These are phyloP conservation scores for Zasmidium angulare DNA, from an alignment of 2,329 filamentous ascomycete genomes.

Conservation along the genomic window DNA sequence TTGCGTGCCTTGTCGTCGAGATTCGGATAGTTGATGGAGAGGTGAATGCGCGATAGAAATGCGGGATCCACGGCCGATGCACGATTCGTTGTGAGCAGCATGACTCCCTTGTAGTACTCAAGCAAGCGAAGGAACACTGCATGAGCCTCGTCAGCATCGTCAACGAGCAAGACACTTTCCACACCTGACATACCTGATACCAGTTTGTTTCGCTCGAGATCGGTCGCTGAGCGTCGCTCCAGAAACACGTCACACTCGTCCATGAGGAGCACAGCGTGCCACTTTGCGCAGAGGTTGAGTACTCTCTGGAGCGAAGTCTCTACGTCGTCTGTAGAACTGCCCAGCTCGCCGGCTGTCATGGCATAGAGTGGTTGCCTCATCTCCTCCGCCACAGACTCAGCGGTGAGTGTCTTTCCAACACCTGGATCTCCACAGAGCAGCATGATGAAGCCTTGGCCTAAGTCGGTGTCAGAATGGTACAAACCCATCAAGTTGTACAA, in stretches of 20 bases:
- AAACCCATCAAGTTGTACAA: neutral
- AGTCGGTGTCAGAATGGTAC: too few relatives aligned
- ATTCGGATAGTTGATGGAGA: constrained; percentile 33
- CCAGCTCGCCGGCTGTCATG: constrained; percentile 21
- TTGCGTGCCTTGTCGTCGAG: constrained; percentile 26
- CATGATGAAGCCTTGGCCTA: constrained; percentile 32
- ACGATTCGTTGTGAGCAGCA: constrained; percentile 41
- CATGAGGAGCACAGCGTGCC: constrained; percentile 55
- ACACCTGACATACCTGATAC: constrained; percentile 28
- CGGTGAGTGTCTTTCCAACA: constrained; percentile 36
- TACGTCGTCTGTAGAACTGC: constrained; percentile 12
- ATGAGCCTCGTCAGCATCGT: neutral
- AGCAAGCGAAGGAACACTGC: constrained; percentile 38
- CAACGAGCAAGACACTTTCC: too few relatives aligned
- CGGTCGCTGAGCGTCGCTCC: constrained; percentile 44
- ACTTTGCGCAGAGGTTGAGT: constrained; percentile 51
- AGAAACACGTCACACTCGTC: constrained; percentile 65
- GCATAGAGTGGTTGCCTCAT: constrained; percentile 44
- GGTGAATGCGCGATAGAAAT: constrained; percentile 37
- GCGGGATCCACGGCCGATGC: constrained; percentile 37
- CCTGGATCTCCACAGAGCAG: constrained; percentile 38
- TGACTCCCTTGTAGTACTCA: constrained; percentile 35
- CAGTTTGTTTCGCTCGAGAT: constrained; percentile 36
- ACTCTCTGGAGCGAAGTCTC: constrained; percentile 17
- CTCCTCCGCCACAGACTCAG: constrained; percentile 32